Evolutionary conservation across 208 protist genomes (phyloP), one percentile per base, ranked within the genome.

Genomic region (Strigomonas galati): DNA sequence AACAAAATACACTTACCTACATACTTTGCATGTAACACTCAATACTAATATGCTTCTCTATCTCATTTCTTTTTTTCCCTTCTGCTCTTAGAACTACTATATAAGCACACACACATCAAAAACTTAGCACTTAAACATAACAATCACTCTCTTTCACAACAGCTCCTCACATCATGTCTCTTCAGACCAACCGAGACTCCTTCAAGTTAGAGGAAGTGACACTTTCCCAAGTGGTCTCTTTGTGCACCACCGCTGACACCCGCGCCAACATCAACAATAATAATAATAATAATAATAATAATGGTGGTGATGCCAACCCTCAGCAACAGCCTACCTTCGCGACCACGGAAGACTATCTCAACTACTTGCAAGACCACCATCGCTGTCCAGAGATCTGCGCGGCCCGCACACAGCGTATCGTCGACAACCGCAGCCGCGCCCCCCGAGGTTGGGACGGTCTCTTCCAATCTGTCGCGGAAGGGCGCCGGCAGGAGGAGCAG

Each of bases 381-480:
- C 64, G 82, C 69, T 85, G 80, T 55, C 30, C 53, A 24, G 72
- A 60, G 27, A 21, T 82, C 24, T 85, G 80, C 62, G 55, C 59
- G 37, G 68, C 71, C 9, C 44, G 53, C 24, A 85, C 80, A 4
- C 62, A 73, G 51, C 74, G 80, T 52, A 59, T 82, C 4, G 57
- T 85, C 2, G 72, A 77, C 28, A 85, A 85, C 67, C 62, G 66
- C 43, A 79, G 76, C 66, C 72, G 76, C 14, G 80, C 80, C 0
- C 80, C 80, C 31, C 71, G 66, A 55, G 80, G 80, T 17, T 85
- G 75, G 75, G 80, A 85, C 30, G 54, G 24, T n/a, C 62, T 78
- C 37, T 85, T 74, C 49, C 53, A 67, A 37, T 23, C 57, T n/a
- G 76, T 79, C 5, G 80, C 80, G 17, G 60, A 79, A 35, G 60